Percentiles rank a stretch among this genome's conserved stretches.
Conservation (phyloP, 805 yeast genomes). For the Kluyveromyces aestuarii region DNA sequence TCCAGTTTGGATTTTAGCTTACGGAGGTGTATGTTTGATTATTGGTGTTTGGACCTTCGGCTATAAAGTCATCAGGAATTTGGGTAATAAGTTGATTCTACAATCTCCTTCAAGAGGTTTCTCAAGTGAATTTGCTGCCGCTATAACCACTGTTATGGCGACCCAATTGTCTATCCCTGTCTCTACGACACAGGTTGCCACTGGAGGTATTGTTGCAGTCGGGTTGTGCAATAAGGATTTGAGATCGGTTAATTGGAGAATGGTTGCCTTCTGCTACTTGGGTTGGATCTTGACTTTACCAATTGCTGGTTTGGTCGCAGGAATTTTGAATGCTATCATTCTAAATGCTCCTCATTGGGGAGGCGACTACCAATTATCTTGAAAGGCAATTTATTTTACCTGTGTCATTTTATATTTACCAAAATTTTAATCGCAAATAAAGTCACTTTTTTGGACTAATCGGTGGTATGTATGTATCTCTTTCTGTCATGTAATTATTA, state of each 20-base stretch:
- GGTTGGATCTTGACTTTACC: constrained; percentile 74
- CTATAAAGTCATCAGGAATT: constrained; percentile 56
- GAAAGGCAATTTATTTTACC: constrained; percentile 1
- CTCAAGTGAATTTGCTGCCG: constrained; percentile 70
- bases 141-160: constrained; percentile 66
- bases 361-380: constrained; percentile 19
- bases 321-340: constrained; percentile 53
- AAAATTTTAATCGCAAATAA: too few species aligned
- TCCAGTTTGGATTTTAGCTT: constrained; percentile 64
- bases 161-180: constrained; percentile 64
- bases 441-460: too few species aligned
- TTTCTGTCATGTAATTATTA: too few species aligned
- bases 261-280: constrained; percentile 59
- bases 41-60: constrained; percentile 67
- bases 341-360: constrained; percentile 52
- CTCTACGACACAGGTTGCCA: constrained; percentile 72
- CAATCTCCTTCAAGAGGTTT: constrained; percentile 77
- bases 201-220: constrained; percentile 69
- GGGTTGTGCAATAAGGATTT: constrained; percentile 62
- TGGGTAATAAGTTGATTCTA: constrained; percentile 66
- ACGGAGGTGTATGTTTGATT: constrained; percentile 57
- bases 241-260: constrained; percentile 65
- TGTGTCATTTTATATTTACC: not conserved
- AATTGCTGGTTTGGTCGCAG: constrained; percentile 63
- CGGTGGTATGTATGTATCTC: too few species aligned